Evolutionary conservation across 176 grass and related monocot species (phyloP).

Genomic region (Canna indica): DNA sequence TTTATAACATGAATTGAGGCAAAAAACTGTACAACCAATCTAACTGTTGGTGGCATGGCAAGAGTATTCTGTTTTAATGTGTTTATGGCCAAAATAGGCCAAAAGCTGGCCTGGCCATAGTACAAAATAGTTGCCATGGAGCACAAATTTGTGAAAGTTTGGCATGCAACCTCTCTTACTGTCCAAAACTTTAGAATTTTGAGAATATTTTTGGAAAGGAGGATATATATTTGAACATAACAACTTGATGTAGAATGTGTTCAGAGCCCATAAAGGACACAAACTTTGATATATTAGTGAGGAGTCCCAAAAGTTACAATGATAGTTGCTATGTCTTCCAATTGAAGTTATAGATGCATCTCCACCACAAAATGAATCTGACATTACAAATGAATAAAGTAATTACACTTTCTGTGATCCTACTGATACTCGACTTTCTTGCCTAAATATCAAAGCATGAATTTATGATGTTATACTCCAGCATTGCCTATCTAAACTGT

Average conservation of each 20-base stretch:
- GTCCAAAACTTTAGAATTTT: neutral
- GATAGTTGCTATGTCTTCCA: too few species aligned
- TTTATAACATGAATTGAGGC: neutral
- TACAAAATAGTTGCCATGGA: neutral
- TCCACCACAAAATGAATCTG: too few species aligned
- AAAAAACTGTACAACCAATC: neutral
- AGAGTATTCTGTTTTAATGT: too few species aligned
- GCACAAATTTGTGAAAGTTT: neutral
- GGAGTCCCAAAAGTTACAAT: too few species aligned
- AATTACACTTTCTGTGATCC: too few species aligned
- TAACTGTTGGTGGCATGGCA: neutral
- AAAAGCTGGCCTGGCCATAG: neutral
- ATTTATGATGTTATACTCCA: too few species aligned
- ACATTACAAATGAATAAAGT: too few species aligned
- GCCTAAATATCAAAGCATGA: too few species aligned
- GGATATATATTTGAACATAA: neutral
- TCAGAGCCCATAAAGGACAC: neutral
- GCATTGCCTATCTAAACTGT: neutral
- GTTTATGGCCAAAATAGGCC: neutral
- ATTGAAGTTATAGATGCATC: too few species aligned
- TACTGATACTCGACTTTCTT: too few species aligned
- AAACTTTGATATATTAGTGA: neutral
- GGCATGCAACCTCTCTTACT: neutral
- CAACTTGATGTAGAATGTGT: neutral
- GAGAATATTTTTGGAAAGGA: neutral